phyloP scores from a whole-genome alignment of 164 flowering plant genomes.

The Cinnamomum chago region DNA sequence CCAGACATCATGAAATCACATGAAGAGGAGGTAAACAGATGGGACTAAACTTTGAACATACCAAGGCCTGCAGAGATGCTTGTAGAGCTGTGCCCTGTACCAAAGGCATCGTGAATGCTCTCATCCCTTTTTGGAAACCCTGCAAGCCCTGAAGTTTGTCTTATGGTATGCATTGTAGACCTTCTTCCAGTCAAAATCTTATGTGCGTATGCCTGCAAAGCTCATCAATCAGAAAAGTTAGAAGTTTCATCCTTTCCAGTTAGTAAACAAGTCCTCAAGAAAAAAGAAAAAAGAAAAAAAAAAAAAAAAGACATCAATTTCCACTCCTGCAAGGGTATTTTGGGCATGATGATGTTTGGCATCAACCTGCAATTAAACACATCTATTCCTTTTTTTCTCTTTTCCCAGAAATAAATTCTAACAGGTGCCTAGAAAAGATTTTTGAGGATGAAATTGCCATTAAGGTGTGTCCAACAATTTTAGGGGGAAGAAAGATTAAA shows the following conservation, averaged over 20 bases:
- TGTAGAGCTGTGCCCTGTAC: slow-evolving; percentile 94
- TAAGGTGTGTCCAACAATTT: not conserved
- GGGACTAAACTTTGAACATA: slow-evolving; percentile 17
- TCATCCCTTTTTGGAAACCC: slow-evolving; percentile 91
- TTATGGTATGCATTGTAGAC: slow-evolving; percentile 72
- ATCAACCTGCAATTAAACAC: not conserved
- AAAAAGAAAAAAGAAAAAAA: not conserved
- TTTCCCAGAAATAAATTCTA: not conserved
- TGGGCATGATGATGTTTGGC: not conserved
- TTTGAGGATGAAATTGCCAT: not conserved
- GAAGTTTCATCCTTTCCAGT: not conserved
- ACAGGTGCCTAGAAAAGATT: not conserved
- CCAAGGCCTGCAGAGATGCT: slow-evolving; percentile 98
- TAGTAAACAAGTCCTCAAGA: not conserved
- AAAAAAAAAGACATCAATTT: not conserved
- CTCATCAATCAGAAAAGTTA: not conserved
- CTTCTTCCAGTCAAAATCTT: slow-evolving; percentile 92
- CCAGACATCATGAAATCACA: not conserved
- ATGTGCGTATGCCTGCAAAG: slow-evolving; percentile 78
- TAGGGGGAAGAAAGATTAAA: not conserved
- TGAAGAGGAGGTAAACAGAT: not conserved
- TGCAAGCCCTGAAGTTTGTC: slow-evolving; percentile 81
- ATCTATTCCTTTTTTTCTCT: not conserved
- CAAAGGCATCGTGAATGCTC: slow-evolving; percentile 87
- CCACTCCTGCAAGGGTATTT: not conserved